Conservation (phyloP, 768 basidiomycete genomes). For the Boletellus emodensis region DNA sequence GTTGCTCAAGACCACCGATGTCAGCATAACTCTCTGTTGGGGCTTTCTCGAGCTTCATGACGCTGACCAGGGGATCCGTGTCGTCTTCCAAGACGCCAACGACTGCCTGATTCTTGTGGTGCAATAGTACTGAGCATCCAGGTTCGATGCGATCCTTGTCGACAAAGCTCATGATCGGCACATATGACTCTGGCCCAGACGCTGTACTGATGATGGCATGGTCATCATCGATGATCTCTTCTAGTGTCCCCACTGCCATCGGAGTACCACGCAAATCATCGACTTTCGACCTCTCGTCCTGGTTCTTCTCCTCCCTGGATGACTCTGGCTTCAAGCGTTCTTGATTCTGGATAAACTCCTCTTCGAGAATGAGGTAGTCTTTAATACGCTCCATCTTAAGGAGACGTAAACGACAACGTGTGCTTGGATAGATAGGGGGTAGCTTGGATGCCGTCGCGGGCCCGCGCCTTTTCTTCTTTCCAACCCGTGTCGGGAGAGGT, state of each 20-base stretch:
- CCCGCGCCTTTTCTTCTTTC: constrained; percentile 94
- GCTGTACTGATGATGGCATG: constrained; percentile 98
- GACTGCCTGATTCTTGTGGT: constrained; percentile 93
- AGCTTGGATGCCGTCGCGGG: constrained; percentile 88
- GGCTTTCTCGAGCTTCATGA: constrained; percentile 99
- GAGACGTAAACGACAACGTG: constrained; percentile 90
- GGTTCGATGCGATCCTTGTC: constrained; percentile 98
- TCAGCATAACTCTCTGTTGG: constrained; percentile 99
- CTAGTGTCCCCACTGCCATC: constrained; percentile 97
- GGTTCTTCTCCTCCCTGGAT: constrained; percentile 89
- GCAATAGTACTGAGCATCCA: constrained; percentile 89
- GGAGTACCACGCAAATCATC: constrained; percentile 94
- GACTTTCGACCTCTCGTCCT: constrained; percentile 89
- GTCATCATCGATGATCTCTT: constrained; percentile 97
- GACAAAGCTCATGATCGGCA: constrained; percentile 95
- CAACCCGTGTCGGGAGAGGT: constrained; percentile 92
- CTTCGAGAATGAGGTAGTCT: constrained; percentile 93
- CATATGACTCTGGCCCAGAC: constrained; percentile 94
- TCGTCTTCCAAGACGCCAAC: constrained; percentile 97
- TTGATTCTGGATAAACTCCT: constrained; percentile 92
- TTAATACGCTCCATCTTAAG: constrained; percentile 98
- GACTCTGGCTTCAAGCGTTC: constrained; percentile 85
- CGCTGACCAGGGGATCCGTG: constrained; percentile 90
- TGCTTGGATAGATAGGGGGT: constrained; percentile 89
- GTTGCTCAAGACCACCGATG: constrained; percentile 92